Evolutionary conservation across 331 rosid genomes (phyloP).

Genomic region (Telfairia occidentalis): DNA sequence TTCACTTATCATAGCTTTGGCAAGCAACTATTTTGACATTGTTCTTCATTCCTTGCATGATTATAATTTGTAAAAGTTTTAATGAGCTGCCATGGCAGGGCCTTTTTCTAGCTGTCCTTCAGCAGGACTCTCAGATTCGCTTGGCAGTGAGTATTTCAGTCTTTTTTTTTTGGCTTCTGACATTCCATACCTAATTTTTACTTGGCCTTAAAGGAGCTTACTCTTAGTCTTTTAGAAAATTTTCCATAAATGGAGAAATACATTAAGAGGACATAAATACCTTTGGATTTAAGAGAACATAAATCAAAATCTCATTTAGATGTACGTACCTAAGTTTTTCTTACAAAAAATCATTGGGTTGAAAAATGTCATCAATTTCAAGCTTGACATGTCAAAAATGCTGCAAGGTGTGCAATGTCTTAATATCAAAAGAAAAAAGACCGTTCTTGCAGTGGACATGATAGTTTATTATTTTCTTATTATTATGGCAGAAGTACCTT

Average conservation of each 20-base stretch:
- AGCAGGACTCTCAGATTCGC: slow-evolving; percentile 67
- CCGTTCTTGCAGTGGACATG: not conserved
- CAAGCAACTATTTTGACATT: not conserved
- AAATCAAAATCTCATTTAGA: not conserved
- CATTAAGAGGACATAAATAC: not conserved
- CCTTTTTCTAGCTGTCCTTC: slow-evolving; percentile 56
- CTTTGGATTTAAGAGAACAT: not conserved
- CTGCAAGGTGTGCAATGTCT: not conserved
- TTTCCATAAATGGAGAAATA: not conserved
- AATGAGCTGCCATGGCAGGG: slow-evolving; percentile 44
- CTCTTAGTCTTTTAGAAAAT: not conserved
- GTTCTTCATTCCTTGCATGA: not conserved
- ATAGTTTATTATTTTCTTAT: not conserved
- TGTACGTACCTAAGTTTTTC: not conserved
- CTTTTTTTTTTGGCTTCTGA: not conserved
- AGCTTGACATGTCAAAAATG: not conserved
- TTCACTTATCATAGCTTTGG: not conserved
- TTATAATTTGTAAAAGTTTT: not conserved
- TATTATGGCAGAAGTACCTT: not conserved
- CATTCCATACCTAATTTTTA: not conserved
- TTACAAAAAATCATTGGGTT: not conserved
- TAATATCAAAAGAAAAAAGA: not conserved
- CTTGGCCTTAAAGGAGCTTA: not conserved
- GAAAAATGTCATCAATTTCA: not conserved
- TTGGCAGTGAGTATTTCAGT: slow-evolving; percentile 53